Evolutionary conservation across 2,329 filamentous ascomycete genomes (phyloP), one percentile per base, ranked within the genome.

Genomic region (Fusarium sp.): DNA sequence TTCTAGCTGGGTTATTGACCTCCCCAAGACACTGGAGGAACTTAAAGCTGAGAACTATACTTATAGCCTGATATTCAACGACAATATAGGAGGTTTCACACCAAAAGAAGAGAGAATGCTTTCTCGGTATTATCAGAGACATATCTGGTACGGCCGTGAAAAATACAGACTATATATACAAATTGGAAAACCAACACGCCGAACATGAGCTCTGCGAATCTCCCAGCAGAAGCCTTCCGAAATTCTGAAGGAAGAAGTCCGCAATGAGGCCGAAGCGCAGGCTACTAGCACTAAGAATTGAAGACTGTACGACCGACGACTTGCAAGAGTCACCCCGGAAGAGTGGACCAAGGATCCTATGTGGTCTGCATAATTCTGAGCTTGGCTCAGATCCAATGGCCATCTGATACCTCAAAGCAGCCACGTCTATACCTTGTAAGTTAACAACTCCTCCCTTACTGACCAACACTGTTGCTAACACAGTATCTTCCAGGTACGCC

Each of bases 101-200:
- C 14, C 39, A 42, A 39, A 39, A 39, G 11, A 22, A 0, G 12
- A 22, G 20, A 12, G 11, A 22, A 13, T 22, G 22, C 20, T 39
- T 39, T 35, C 15, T 17, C 32, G 32, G 32, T 1, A 35, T 17
- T 11, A n/a, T 15, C 14, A 11, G 41, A 8, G n/a, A 26, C 17
- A 2, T 24, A 26, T 17, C 11, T 26, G 42, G 26, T 20, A 26
- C 42, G 24, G 8, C 24, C 12, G 12, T 26, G 24, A 0, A 5
- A 4, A 8, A 8, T 20, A 20, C 8, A 18, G 2, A 8, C 18
- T 26, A 47, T 20, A 26, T 6, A 26, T 5, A 10, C 24, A 45
- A 26, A 0, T 26, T 45, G 18, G 12, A 13, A 18, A 45, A 20
- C 24, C 3, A 20, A 6, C 4, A 26, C 24, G 1, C 24, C 2